Evolutionary conservation across 768 basidiomycete genomes (phyloP).

Genomic region (Leccinum boreale): DNA sequence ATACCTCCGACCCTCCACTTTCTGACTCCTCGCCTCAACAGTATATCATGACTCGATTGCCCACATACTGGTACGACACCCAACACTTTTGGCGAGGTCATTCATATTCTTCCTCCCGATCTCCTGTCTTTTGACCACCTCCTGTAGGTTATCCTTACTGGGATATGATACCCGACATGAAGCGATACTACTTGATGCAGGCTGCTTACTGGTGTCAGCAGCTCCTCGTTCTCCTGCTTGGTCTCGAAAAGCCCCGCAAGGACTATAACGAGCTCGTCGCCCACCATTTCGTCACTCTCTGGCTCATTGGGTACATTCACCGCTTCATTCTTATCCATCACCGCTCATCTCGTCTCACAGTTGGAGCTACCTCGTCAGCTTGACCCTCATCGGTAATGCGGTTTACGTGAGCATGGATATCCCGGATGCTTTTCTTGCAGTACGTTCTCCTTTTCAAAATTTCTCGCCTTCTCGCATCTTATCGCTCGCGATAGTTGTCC

Average conservation of each 20-base stretch:
- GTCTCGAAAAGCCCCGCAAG: slow-evolving; percentile 92
- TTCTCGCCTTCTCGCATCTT: neutral
- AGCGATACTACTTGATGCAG: slow-evolving; percentile 93
- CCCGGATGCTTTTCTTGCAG: slow-evolving; percentile 85
- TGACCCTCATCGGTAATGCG: slow-evolving; percentile 87
- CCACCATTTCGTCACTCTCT: slow-evolving; percentile 93
- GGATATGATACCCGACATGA: slow-evolving; percentile 81
- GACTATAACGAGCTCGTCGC: slow-evolving; percentile 84
- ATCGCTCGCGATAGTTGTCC: slow-evolving; percentile 49
- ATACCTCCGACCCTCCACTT: neutral
- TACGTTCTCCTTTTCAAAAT: slow-evolving; percentile 35
- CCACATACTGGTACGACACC: slow-evolving; percentile 85
- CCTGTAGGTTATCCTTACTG: slow-evolving; percentile 79
- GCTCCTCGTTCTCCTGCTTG: slow-evolving; percentile 75
- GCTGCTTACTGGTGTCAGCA: slow-evolving; percentile 95
- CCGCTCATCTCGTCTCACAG: slow-evolving; percentile 35
- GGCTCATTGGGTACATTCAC: slow-evolving; percentile 76
- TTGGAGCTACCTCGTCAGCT: slow-evolving; percentile 79
- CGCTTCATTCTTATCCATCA: neutral
- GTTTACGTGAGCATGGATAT: slow-evolving; percentile 97
- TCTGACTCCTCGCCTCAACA: slow-evolving; percentile 25
- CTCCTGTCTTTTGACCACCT: neutral
- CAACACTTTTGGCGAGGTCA: slow-evolving; percentile 81
- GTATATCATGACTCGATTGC: slow-evolving; percentile 80
- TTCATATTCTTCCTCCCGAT: slow-evolving; percentile 7